These are phyloP conservation scores for Colletotrichum sp. DNA, from an alignment of 2,329 filamentous ascomycete genomes.

Conservation along the genomic window DNA sequence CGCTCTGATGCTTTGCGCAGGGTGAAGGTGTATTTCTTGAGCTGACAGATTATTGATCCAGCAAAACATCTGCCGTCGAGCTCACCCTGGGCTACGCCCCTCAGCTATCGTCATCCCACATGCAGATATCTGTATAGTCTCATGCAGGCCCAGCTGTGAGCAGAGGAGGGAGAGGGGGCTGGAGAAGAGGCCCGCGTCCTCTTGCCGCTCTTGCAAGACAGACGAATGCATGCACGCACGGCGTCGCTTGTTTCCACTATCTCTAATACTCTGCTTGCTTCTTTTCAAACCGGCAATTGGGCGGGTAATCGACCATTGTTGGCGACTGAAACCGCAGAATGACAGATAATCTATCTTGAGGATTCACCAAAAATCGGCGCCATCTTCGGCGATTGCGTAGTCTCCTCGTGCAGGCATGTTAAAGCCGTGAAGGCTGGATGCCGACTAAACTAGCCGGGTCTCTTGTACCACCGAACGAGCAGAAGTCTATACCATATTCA, in stretches of 20 bases:
- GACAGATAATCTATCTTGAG: background rate
- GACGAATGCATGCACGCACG: background rate
- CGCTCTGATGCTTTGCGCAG: background rate
- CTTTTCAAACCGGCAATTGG: background rate
- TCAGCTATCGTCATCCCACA: background rate
- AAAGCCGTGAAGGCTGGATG: background rate
- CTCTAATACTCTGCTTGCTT: background rate
- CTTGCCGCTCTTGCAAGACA: background rate
- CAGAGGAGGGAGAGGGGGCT: background rate
- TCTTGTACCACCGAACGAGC: background rate
- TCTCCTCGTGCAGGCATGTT: background rate
- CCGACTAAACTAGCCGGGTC: background rate
- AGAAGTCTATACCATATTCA: background rate
- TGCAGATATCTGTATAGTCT: background rate
- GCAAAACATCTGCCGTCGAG: background rate
- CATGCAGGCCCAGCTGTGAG: background rate
- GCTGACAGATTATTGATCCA: background rate
- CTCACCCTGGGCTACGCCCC: background rate
- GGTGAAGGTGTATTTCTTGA: background rate
- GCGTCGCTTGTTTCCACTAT: background rate
- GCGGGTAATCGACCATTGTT: background rate
- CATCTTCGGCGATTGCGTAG: background rate
- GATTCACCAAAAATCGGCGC: background rate
- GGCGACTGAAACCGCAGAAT: background rate
- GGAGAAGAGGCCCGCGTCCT: background rate